Evolutionary conservation across 169 alveolate species (phyloP), one percentile per base, ranked within the genome.

Genomic region (Cyclospora cayetanensis): DNA sequence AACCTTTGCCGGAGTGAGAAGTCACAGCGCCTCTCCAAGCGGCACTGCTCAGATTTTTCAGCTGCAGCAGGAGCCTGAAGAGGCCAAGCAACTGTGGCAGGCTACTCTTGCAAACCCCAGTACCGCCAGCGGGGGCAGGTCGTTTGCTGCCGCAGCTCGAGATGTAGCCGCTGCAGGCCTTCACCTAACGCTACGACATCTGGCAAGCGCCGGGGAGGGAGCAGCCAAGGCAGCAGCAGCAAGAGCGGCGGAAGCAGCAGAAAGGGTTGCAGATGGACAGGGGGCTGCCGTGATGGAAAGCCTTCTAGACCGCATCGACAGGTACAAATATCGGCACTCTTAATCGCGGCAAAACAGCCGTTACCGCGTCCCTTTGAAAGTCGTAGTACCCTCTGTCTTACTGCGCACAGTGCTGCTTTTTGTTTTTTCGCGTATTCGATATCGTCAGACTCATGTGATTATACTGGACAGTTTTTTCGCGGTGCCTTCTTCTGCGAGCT

Each of bases 191-290:
- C 55, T 72, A 50, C 37, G 84, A 39, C 84, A 72, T 50, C 65
- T 72, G 39, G 84, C 84, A 2, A 72, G 65, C 43, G 84, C 84
- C n/a, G 63, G 84, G 11, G 84, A 72, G 27, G 84, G 55, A 72
- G 84, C 84, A 41, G 84, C 84, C 20, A 72, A 41, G 43, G 84
- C 84, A 39, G 84, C 84, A 37, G 84, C 84, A 72, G 84, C 84
- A 20, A 41, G 39, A 72, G 84, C 84, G 27, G 84, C 84, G 42
- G 84, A 72, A 41, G 84, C 84, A 20, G 84, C 43, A 4, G 84
- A 72, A 41, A 72, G 27, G 12, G 84, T 72, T 7, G 84, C 55
- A 22, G 84, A 72, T 50, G 41, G 41, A 41, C 84, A 34, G 9
- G 84, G 84, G 20, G 84, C 84, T 5, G 84, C 84, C 4, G 84